Evolutionary conservation across 169 alveolate genomes (phyloP), one percentile per base, ranked within the genome.

Genomic region (Plasmodium berghei): DNA sequence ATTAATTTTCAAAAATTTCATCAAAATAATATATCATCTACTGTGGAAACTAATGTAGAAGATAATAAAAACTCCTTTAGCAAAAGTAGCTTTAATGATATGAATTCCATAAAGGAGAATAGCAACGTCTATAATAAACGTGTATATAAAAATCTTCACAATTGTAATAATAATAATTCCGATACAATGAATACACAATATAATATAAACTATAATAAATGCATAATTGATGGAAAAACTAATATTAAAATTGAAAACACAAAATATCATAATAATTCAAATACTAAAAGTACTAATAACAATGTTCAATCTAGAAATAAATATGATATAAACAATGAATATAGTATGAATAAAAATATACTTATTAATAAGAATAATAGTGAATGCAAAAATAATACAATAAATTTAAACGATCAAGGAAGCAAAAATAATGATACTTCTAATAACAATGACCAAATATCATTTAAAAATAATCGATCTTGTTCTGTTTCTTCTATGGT

Each of bases 261-360:
- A 20, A 71, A 59, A 26, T 20, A 80, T 46, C 18, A 64, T 26
- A 70, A 72, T 61, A 56, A 72, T 66, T 52, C 12, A 10, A 49
- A 72, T 58, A 80, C 59, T 24, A 9, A 49, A 26, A 71, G 64
- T 16, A 64, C 64, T 66, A 64, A 72, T 34, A 61, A 61, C 16
- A 61, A 72, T 28, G 55, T 16, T 28, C 42, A 34, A 34, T 34
- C 42, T 34, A 72, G 62, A 52, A 45, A 75, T 14, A 56, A 48
- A 10, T 18, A 48, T 0, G 46, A 63, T 49, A 40, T 26, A 18
- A n/a, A 62, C 9, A 55, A 48, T 16, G 74, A 24, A 0, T 16
- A 62, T 20, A 9, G 59, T 74, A 64, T 18, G 1, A 67, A 62
- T 74, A 64, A 54, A 22, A 52, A 75, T 5, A 26, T 45, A 14